Percentiles rank a stretch among this genome's conserved stretches.
phyloP scores from a whole-genome alignment of 352 stramenopile species.

The Phytopythium chamaehyphon region DNA sequence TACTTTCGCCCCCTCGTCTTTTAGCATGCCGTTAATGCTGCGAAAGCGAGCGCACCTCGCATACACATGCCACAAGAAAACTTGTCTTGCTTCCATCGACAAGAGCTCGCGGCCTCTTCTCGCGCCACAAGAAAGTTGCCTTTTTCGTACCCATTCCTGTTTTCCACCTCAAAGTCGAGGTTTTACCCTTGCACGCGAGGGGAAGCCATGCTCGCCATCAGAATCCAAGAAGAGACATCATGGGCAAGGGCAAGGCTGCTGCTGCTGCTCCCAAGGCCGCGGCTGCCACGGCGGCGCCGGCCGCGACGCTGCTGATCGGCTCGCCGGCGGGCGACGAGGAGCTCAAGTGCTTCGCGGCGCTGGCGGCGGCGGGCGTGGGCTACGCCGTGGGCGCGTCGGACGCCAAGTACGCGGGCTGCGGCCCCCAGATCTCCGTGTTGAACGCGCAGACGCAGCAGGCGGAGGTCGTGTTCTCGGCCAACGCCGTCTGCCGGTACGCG shows the following conservation, averaged over 20 bases:
- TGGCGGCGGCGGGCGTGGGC: conserved; percentile 37
- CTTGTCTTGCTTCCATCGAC: too few species aligned
- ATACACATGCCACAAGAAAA: too few species aligned
- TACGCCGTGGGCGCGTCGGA: conserved; percentile 53
- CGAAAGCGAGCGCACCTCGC: too few species aligned
- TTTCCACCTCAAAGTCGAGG: not conserved
- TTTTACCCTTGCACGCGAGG: too few species aligned
- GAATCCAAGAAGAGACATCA: not conserved
- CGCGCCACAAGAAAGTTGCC: too few species aligned
- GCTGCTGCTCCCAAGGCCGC: too few species aligned
- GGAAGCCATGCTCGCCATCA: not conserved
- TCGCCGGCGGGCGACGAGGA: conserved; percentile 58
- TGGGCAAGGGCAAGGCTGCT: conserved; percentile 3
- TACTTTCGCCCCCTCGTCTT: too few species aligned
- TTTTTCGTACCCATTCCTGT: too few species aligned
- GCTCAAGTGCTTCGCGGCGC: conserved; percentile 79
- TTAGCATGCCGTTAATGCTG: too few species aligned
- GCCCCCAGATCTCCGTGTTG: conserved; percentile 44
- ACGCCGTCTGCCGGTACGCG: conserved; percentile 74
- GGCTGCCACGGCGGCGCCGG: not conserved
- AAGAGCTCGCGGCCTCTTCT: too few species aligned
- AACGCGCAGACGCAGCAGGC: conserved; percentile 11
- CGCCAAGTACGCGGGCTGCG: conserved; percentile 52
- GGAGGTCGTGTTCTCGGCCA: conserved; percentile 68
- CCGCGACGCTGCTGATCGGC: conserved; percentile 65